Base-by-base conservation (phyloP, 2,329 filamentous ascomycete genomes). In the Aspergillus aculeatinus region DNA sequence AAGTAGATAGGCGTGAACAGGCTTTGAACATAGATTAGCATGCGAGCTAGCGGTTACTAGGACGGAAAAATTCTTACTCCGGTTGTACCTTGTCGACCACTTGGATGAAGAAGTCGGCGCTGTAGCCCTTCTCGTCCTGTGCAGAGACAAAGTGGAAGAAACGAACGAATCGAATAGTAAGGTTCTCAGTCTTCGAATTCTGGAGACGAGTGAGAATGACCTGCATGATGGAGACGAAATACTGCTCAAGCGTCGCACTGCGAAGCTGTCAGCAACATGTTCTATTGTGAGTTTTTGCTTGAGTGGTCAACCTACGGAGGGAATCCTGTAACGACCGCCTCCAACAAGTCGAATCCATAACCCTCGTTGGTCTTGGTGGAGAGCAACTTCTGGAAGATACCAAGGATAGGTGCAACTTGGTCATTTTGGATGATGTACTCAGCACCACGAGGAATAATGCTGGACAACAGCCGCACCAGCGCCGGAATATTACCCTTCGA, bases 81-180 rank as follows among this genome's bases (percentile, higher is more conserved):
- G 85, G 81, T 75, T 97, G 93, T 31, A 98, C 83, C 63, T 87
- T 82, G 72, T 98, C 90, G n/a, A 91, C 88, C 64, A 92, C 85
- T 65, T 84, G 84, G 77, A 97, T 90, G 79, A 97, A 95, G 79
- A 92, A 96, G 77, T 99, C 95, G 7, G 92, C 86, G 51, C 94
- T 95, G 60, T 95, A 87, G n/a, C 92, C 92, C 66, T 87, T 86
- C 64, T 95, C 89, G 35, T 89, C 86, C 63, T 83, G 84, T 19
- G 92, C 91, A 31, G 91, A 91, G 57, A 98, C 85, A 64, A 97
- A 87, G 76, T 99, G 94, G 75, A 96, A 99, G 81, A 99, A 96
- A 35, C 92, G 89, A 57, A 93, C 90, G 74, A 99, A 97, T 56
- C 92, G 89, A 57, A 91, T 81, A 68, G 92, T 90, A 76, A 96